Evolutionary conservation across 2,329 filamentous ascomycete genomes (phyloP), one percentile per base, ranked within the genome.

Genomic region (Fusarium veterinarium): DNA sequence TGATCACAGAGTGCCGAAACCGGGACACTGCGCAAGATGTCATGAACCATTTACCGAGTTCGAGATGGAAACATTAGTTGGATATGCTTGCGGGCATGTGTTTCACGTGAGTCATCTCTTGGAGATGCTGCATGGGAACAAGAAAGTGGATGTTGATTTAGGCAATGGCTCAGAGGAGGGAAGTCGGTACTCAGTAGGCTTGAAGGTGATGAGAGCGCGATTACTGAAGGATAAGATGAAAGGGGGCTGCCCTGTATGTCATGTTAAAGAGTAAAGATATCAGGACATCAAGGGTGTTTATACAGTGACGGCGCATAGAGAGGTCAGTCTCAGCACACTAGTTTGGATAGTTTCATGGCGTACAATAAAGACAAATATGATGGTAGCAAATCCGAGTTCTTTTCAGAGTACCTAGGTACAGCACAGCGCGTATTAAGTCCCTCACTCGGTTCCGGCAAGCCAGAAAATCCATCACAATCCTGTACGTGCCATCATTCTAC

Each of bases 131-230:
- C 79, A 86, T 48, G 82, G 83, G 41, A 86, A 76, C 60, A 85
- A 82, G 79, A 80, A 80, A 31, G 79, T 81, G 10, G 88, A 91
- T 63, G 79, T 84, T 7, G 83, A 85, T 6, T 83, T 88, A 33
- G 83, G 83, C 4, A 83, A 81, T 20, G 81, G 81, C 6, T 81
- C 83, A 44, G 83, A 85, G 16, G 80, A 83, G 20, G 81, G 80
- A 61, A 81, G 82, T 31, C 87, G 88, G 12, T 86, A 91, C 63
- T 93, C 92, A 59, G 91, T 98, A 11, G 93, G 94, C 0, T 90
- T 92, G 35, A 98, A 98, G 82, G 94, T 97, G 33, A 96, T 93
- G 72, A 93, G 94, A 79, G 95, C 95, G 42, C 89, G 94, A 71
- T 80, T 97, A 60, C 82, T 97, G 67, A 88, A 91, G 74, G 92